Percentiles rank a stretch among this genome's conserved stretches.
These are phyloP conservation scores for Aaosphaeria pasadenensis DNA, from an alignment of 2,329 filamentous ascomycete species.

Conservation along the genomic window DNA sequence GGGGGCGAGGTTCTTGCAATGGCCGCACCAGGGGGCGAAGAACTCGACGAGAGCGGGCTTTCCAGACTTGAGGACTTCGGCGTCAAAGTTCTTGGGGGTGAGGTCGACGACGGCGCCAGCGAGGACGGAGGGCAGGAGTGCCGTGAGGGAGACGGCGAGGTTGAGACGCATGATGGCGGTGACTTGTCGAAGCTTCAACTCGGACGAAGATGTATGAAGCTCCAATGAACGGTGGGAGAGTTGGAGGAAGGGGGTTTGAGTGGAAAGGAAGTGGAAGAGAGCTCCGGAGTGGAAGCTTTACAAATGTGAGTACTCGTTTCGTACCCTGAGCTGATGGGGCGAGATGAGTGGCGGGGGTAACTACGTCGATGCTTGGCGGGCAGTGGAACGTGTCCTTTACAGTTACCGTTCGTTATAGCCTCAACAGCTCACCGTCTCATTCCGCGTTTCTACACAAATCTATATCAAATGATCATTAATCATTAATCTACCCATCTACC, in stretches of 20 bases:
- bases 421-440: too few species aligned
- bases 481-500: too few species aligned
- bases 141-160: conserved; percentile 26
- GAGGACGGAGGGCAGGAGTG: conserved; percentile 44
- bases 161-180: conserved; percentile 29
- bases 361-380: too few species aligned
- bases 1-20: conserved; percentile 97
- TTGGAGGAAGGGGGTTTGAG: conserved; percentile 15
- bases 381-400: too few species aligned
- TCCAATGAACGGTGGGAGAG: conserved; percentile 4
- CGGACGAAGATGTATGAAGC: background rate
- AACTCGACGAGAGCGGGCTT: conserved; percentile 97
- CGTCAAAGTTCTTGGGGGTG: conserved; percentile 86
- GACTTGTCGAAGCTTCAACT: conserved; percentile 1
- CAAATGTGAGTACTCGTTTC: too few species aligned
- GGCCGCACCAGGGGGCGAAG: conserved; percentile 97
- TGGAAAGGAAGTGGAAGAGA: background rate
- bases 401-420: too few species aligned
- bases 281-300: too few species aligned
- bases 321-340: too few species aligned
- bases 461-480: too few species aligned
- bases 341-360: too few species aligned
- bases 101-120: conserved; percentile 88
- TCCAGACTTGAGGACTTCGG: conserved; percentile 81
- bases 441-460: too few species aligned